Base-by-base conservation (phyloP, 2,329 filamentous ascomycete species). In the Colletotrichum camelliae region DNA sequence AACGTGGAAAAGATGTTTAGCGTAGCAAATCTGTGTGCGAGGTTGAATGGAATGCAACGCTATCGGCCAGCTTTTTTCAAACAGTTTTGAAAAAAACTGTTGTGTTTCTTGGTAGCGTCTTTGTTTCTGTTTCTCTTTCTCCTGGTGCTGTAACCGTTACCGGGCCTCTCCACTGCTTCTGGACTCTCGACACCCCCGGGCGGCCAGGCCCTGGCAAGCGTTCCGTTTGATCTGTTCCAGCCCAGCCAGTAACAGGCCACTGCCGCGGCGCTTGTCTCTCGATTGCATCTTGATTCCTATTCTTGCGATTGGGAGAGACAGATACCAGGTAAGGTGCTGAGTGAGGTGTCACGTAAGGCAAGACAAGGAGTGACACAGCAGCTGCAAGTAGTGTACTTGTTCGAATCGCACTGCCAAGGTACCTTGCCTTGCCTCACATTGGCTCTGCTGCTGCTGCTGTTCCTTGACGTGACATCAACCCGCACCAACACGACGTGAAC, bases 91-190 rank as follows among this genome's bases (percentile, higher is more conserved):
- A 16, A 31, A 64, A 57, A 33, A 31, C 55, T 57, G 43, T n/a
- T 21, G 39, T 33, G 65, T 73, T 70, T 70, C 57, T 39, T 24
- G 37, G 55, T 39, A 61, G n/a, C 43, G 64, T 13, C 27, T 65
- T 72, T 75, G 72, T 75, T 72, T 67, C 69, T 75, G 69, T 75
- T 72, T 72, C 68, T 75, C 70, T 35, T 55, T 37, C 70, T 64
- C 52, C 62, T 61, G 43, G 18, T 43, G 48, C 37, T 18, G 35
- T 21, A 58, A 29, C 27, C 24, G 55, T 58, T 58, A 13, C 27
- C 33, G 18, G 58, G n/a, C 12, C 43, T 52, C 43, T 52, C 24
- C 52, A 48, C 48, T 35, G 27, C 29, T 31, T n/a, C 35, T 27
- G 35, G 62, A 18, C 35, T 43, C 37, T 48, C 35, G 62, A 65